Percentiles rank a stretch among this genome's conserved stretches.
Conservation (phyloP, 208 protist species). For the Trypanosoma caninum region DNA sequence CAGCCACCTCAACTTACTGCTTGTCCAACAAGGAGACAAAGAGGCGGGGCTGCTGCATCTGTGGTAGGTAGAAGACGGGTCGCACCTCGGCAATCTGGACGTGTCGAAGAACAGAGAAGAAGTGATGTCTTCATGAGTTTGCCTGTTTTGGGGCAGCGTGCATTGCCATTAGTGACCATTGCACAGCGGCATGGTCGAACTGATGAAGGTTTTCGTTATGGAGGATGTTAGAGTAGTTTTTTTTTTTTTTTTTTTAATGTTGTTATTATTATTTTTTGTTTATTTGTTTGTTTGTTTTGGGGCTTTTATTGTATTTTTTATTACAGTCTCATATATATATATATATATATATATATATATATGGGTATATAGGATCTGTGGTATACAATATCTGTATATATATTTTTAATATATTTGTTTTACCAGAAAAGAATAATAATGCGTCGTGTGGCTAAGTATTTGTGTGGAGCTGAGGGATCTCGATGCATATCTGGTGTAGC, state of each 20-base stretch:
- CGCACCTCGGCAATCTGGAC: background rate
- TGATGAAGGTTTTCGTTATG: conserved; percentile 19
- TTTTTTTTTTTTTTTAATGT: conserved; percentile 19
- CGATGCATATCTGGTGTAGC: conserved; percentile 79
- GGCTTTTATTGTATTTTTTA: conserved; percentile 7
- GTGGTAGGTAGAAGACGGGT: background rate
- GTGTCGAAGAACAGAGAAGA: conserved; percentile 4
- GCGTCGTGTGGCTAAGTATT: conserved; percentile 53
- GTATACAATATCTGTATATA: too few relatives aligned
- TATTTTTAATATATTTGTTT: too few relatives aligned
- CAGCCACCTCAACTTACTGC: background rate
- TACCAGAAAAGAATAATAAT: conserved; percentile 28
- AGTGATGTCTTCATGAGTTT: too few relatives aligned
- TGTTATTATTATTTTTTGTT: conserved; percentile 15
- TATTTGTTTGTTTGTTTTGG: conserved; percentile 13
- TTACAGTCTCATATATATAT: background rate
- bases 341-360: too few relatives aligned
- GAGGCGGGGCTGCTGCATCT: background rate
- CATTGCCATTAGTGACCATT: conserved; percentile 12
- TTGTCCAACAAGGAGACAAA: background rate
- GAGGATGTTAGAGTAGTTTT: background rate
- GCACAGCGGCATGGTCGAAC: background rate
- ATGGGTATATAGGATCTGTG: too few relatives aligned
- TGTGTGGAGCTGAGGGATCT: conserved; percentile 36
- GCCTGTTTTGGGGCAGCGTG: too few relatives aligned